Evolutionary conservation across 371 early-diverging fungal species (phyloP).

Genomic region (Mortierella sp.): DNA sequence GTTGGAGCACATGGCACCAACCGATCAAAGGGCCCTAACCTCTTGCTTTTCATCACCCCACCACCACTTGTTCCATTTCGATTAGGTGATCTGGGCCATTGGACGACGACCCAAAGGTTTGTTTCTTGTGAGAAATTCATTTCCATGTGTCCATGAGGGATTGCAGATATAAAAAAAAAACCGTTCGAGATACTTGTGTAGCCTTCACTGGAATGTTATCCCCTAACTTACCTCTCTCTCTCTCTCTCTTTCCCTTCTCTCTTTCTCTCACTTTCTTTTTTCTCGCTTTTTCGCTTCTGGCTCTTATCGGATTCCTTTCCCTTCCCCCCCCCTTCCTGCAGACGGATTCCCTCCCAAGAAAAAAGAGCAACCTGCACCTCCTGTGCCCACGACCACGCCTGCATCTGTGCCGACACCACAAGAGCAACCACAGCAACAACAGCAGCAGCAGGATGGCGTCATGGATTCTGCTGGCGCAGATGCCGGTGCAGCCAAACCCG

Average conservation of each 20-base stretch:
- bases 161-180: no score
- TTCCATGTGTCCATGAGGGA: not conserved
- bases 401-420: not conserved
- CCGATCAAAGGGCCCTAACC: no score
- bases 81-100: conserved; percentile 35
- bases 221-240: not conserved
- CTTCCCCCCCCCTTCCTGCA: not conserved
- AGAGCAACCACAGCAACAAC: no score
- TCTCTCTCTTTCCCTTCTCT: no score
- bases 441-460: conserved; percentile 31
- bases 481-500: not conserved
- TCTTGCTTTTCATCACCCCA: not conserved
- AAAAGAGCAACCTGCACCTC: conserved; percentile 12
- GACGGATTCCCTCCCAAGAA: conserved; percentile 35
- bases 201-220: not conserved
- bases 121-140: not conserved
- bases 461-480: conserved; percentile 1
- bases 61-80: conserved; percentile 1
- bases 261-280: not conserved
- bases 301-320: no score
- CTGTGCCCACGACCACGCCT: not conserved
- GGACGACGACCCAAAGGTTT: conserved; percentile 42
- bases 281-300: no score
- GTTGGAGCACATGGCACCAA: conserved; percentile 21
- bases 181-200: not conserved